phyloP scores from a whole-genome alignment of 495 filamentous ascomycete species.

The Aspergillus sclerotioniger region DNA sequence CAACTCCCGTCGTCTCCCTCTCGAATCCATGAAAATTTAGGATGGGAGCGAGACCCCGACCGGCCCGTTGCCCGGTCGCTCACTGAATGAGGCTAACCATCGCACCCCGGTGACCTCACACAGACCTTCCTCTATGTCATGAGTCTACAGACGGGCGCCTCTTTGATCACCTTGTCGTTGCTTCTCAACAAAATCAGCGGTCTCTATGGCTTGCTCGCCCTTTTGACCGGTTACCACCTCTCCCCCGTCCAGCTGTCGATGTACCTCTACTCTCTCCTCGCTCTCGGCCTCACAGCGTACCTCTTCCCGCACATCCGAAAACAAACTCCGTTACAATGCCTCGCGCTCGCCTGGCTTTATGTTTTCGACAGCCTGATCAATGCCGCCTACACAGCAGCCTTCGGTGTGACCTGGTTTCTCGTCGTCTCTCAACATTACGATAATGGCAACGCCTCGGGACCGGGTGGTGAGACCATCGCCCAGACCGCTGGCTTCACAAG shows the following conservation, averaged over 20 bases:
- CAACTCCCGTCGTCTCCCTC: not conserved
- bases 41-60: conserved; percentile 3
- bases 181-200: conserved; percentile 86
- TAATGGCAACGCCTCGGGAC: conserved; percentile 37
- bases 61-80: conserved; percentile 12
- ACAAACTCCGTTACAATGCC: conserved; percentile 64
- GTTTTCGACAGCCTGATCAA: conserved; percentile 77
- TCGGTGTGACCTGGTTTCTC: conserved; percentile 81
- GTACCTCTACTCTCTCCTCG: conserved; percentile 79
- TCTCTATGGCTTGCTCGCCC: conserved; percentile 82
- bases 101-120: conserved; percentile 23
- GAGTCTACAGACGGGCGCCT: conserved; percentile 80
- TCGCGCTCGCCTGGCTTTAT: conserved; percentile 74
- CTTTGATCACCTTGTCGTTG: conserved; percentile 73
- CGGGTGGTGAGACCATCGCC: conserved; percentile 54
- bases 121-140: conserved; percentile 81
- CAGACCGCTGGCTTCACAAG: conserved; percentile 67
- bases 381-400: conserved; percentile 71
- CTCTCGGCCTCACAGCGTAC: conserved; percentile 57
- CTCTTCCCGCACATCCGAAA: conserved; percentile 71
- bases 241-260: conserved; percentile 70
- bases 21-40: conserved; percentile 1
- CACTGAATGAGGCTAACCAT: conserved; percentile 11
- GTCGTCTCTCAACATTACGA: conserved; percentile 58
- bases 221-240: conserved; percentile 69